phyloP scores from a whole-genome alignment of 805 yeast genomes.

The Vanderwaltozyma yarrowii region DNA sequence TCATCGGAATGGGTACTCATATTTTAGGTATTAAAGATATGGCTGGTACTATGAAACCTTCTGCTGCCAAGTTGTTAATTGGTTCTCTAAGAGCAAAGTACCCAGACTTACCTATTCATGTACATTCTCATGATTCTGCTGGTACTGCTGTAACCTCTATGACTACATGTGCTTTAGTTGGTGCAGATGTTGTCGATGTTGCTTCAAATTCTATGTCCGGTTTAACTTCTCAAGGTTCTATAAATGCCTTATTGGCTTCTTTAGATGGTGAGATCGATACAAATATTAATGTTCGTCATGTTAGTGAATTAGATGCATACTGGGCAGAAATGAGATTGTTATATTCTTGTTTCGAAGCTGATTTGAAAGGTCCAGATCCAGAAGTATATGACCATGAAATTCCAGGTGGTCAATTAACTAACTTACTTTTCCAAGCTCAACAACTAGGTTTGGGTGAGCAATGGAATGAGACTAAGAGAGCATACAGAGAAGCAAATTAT shows the following conservation, averaged over 20 bases:
- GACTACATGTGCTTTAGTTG: conserved; percentile 87
- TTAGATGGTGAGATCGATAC: conserved; percentile 75
- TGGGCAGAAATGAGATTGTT: conserved; percentile 98
- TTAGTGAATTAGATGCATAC: conserved; percentile 78
- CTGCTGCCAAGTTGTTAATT: conserved; percentile 74
- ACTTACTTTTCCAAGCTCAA: conserved; percentile 94
- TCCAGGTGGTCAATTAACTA: conserved; percentile 98
- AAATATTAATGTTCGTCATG: conserved; percentile 53
- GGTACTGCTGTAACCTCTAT: conserved; percentile 97
- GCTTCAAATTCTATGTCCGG: conserved; percentile 97
- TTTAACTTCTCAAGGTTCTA: conserved; percentile 93
- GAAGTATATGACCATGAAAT: conserved; percentile 96
- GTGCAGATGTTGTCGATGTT: conserved; percentile 95
- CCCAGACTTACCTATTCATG: conserved; percentile 92
- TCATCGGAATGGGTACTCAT: conserved; percentile 90
- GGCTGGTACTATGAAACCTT: conserved; percentile 98
- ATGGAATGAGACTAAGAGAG: conserved; percentile 90
- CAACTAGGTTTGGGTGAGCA: conserved; percentile 93
- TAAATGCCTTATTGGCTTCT: conserved; percentile 84
- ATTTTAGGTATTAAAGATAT: conserved; percentile 94
- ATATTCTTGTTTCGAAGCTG: conserved; percentile 95
- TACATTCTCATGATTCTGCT: conserved; percentile 97
- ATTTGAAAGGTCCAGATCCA: conserved; percentile 97
- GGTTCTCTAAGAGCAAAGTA: conserved; percentile 71
- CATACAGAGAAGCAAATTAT: conserved; percentile 81